Evolutionary conservation across 2,329 filamentous ascomycete species (phyloP).

Genomic region (Ascochyta fabae): DNA sequence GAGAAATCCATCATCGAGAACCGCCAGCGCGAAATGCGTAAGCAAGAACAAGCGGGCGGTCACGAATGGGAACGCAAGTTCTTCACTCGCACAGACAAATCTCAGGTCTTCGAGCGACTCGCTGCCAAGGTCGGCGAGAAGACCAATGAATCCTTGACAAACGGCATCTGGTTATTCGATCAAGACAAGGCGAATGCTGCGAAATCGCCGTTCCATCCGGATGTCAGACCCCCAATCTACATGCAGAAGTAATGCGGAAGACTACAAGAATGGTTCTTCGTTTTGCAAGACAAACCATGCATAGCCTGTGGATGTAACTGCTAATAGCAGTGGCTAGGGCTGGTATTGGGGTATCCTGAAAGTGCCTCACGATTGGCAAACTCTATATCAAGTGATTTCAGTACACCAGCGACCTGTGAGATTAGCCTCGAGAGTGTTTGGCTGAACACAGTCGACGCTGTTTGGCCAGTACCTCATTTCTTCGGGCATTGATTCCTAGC

Average conservation of each 20-base stretch:
- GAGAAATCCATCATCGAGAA: slow-evolving; percentile 93
- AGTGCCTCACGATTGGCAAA: slow-evolving; percentile 1
- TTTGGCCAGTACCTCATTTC: background rate
- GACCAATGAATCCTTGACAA: slow-evolving; percentile 69
- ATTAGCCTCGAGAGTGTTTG: background rate
- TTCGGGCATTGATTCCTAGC: background rate
- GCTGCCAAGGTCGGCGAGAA: slow-evolving; percentile 53
- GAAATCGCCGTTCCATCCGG: slow-evolving; percentile 37
- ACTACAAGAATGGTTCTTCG: background rate
- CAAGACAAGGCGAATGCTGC: slow-evolving; percentile 53
- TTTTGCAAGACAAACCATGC: background rate
- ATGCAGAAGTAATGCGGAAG: slow-evolving; percentile 17
- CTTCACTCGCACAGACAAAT: slow-evolving; percentile 63
- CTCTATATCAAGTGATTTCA: background rate
- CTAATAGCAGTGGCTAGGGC: slow-evolving; percentile 1
- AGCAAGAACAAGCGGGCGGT: slow-evolving; percentile 75
- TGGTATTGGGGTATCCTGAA: slow-evolving; percentile 1
- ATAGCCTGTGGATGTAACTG: background rate
- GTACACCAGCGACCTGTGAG: background rate
- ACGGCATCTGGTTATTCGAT: slow-evolving; percentile 74
- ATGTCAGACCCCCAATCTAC: slow-evolving; percentile 38
- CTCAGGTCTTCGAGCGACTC: slow-evolving; percentile 57
- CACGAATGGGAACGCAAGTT: slow-evolving; percentile 83
- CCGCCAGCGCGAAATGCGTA: slow-evolving; percentile 78
- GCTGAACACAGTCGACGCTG: background rate